Evolutionary conservation across 2,329 filamentous ascomycete genomes (phyloP).

Genomic region (Stachybotrys chlorohalonatus): DNA sequence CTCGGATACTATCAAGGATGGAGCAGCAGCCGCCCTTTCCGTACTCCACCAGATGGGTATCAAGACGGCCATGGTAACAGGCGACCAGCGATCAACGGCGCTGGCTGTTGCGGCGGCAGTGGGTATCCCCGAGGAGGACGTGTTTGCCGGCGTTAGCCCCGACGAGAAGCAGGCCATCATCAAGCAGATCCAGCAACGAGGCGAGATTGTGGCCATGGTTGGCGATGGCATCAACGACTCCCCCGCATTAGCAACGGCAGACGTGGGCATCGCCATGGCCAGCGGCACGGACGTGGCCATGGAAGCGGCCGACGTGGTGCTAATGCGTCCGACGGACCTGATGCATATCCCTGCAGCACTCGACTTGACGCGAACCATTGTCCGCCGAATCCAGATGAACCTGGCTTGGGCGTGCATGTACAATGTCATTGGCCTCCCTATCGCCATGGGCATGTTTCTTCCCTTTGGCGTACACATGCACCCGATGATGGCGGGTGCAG

Average conservation of each 20-base stretch:
- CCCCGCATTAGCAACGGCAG: constrained; percentile 83
- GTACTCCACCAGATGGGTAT: constrained; percentile 81
- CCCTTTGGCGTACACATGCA: constrained; percentile 82
- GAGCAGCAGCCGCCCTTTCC: constrained; percentile 69
- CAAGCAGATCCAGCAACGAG: constrained; percentile 61
- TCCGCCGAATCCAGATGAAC: constrained; percentile 88
- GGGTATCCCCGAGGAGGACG: constrained; percentile 66
- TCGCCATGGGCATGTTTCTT: constrained; percentile 94
- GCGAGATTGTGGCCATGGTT: constrained; percentile 87
- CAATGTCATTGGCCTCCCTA: constrained; percentile 83
- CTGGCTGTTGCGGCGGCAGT: constrained; percentile 74
- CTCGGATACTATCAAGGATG: constrained; percentile 84
- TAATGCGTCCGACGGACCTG: constrained; percentile 87
- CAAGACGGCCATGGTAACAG: constrained; percentile 84
- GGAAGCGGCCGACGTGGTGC: constrained; percentile 91
- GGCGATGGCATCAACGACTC: constrained; percentile 98
- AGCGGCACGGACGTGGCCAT: constrained; percentile 95
- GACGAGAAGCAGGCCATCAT: constrained; percentile 87
- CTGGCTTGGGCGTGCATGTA: constrained; percentile 88
- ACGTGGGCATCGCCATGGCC: constrained; percentile 86
- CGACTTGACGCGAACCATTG: constrained; percentile 74
- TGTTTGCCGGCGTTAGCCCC: constrained; percentile 81
- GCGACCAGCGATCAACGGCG: constrained; percentile 80
- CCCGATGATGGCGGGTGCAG: constrained; percentile 87
- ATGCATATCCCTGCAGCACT: constrained; percentile 88